Percentiles rank a stretch among this genome's conserved stretches.
These are phyloP conservation scores for Termitomyces sp. DNA, from an alignment of 768 basidiomycete species.

Conservation along the genomic window DNA sequence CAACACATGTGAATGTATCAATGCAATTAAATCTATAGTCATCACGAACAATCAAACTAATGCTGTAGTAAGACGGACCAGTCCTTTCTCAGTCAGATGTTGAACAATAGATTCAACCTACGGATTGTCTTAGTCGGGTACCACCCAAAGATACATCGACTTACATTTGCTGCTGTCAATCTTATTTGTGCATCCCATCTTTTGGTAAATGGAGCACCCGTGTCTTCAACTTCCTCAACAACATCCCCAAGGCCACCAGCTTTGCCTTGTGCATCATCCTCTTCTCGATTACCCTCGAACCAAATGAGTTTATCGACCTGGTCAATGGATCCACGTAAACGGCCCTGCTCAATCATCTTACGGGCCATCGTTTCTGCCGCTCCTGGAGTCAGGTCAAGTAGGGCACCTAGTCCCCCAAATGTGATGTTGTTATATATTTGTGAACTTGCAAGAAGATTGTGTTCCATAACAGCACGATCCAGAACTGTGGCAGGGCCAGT, in stretches of 20 bases:
- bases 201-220: constrained; percentile 87
- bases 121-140: background rate
- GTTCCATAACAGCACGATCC: constrained; percentile 97
- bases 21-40: constrained; percentile 23
- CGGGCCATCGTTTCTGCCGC: constrained; percentile 97
- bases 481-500: constrained; percentile 94
- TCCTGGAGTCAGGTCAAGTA: constrained; percentile 85
- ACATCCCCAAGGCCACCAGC: constrained; percentile 91
- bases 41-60: constrained; percentile 16
- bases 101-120: constrained; percentile 89
- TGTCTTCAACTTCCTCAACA: constrained; percentile 83
- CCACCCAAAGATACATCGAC: constrained; percentile 17
- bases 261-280: constrained; percentile 91
- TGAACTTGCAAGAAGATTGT: constrained; percentile 94
- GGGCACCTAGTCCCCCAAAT: constrained; percentile 86
- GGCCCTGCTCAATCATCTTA: constrained; percentile 97
- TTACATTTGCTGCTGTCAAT: constrained; percentile 80
- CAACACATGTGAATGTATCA: constrained; percentile 23
- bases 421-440: constrained; percentile 98
- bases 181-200: constrained; percentile 96
- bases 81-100: constrained; percentile 66
- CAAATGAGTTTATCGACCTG: constrained; percentile 93
- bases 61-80: constrained; percentile 40
- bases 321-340: constrained; percentile 90
- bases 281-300: constrained; percentile 86